phyloP scores from a whole-genome alignment of 2,329 filamentous ascomycete species.

The Trichoderma sp. region DNA sequence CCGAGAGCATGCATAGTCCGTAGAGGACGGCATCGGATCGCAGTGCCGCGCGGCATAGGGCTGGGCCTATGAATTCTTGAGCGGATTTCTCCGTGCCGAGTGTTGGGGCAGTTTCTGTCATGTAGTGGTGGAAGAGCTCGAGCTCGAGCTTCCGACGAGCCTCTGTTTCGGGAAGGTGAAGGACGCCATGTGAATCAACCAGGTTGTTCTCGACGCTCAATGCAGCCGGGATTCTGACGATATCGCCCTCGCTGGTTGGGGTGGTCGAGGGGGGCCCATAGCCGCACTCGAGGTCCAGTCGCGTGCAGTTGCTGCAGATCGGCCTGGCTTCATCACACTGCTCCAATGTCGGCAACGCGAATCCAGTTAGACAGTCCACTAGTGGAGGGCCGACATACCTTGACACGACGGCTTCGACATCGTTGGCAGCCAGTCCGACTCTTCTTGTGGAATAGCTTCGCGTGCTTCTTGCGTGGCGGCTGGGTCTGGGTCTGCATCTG shows the following conservation, averaged over 20 bases:
- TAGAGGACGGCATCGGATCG: conserved; percentile 32
- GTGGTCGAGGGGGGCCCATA: conserved; percentile 24
- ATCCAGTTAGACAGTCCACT: too few relatives aligned
- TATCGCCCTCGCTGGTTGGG: neutral
- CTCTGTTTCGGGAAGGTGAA: conserved; percentile 30
- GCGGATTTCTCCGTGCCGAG: conserved; percentile 29
- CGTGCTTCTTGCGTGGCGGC: conserved; percentile 10
- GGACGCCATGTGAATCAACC: neutral
- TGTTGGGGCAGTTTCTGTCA: conserved; percentile 30
- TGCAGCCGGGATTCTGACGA: neutral
- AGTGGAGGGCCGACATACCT: conserved; percentile 25
- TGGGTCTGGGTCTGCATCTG: neutral
- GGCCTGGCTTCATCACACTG: conserved; percentile 34
- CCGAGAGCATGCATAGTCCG: conserved; percentile 30
- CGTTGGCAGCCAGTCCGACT: conserved; percentile 33
- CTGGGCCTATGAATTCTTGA: conserved; percentile 24
- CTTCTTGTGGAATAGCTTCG: conserved; percentile 35
- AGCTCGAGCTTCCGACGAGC: conserved; percentile 32
- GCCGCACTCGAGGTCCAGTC: conserved; percentile 29
- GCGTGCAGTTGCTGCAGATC: conserved; percentile 32
- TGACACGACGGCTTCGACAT: conserved; percentile 34
- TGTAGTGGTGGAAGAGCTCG: conserved; percentile 32
- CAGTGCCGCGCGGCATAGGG: conserved; percentile 29
- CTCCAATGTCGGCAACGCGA: neutral
- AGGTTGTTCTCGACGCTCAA: neutral